These are phyloP conservation scores for Cymbopogon flexuosus DNA, from an alignment of 202 grass and related monocot species.

Conservation along the genomic window DNA sequence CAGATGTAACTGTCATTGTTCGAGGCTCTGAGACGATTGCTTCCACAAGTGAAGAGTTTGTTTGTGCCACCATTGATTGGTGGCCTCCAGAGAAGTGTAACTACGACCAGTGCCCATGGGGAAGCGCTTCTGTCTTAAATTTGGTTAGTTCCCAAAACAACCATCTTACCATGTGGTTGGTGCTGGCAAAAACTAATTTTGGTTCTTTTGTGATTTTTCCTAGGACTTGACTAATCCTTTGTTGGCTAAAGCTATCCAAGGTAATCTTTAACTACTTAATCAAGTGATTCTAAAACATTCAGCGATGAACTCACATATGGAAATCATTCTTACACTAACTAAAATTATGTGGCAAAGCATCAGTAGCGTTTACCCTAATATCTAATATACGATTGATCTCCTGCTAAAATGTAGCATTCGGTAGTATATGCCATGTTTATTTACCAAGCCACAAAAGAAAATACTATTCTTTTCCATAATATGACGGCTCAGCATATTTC, in stretches of 20 bases:
- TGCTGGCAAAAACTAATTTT: slow-evolving; percentile 9
- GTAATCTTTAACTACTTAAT: slow-evolving; percentile 27
- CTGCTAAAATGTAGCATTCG: neutral
- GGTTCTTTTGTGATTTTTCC: slow-evolving; percentile 10
- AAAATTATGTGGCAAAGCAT: neutral
- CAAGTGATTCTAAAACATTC: neutral
- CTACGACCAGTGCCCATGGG: slow-evolving; percentile 92
- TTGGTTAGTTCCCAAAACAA: slow-evolving; percentile 45
- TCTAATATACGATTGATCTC: neutral
- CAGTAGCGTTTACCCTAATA: neutral
- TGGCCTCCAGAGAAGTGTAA: slow-evolving; percentile 98
- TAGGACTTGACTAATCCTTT: slow-evolving; percentile 79
- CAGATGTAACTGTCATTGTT: slow-evolving; percentile 63
- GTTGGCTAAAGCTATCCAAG: slow-evolving; percentile 82
- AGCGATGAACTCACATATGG: neutral
- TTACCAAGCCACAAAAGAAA: neutral
- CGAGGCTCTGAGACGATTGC: slow-evolving; percentile 60
- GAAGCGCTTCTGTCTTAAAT: slow-evolving; percentile 70
- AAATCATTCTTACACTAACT: neutral
- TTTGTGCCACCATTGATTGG: slow-evolving; percentile 96
- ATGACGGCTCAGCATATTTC: neutral
- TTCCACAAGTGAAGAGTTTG: slow-evolving; percentile 61
- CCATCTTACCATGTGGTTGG: neutral
- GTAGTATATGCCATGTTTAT: neutral
- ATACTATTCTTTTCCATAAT: neutral